Base-by-base conservation (phyloP, 2,329 filamentous ascomycete species). In the Pseudogymnoascus sp. region DNA sequence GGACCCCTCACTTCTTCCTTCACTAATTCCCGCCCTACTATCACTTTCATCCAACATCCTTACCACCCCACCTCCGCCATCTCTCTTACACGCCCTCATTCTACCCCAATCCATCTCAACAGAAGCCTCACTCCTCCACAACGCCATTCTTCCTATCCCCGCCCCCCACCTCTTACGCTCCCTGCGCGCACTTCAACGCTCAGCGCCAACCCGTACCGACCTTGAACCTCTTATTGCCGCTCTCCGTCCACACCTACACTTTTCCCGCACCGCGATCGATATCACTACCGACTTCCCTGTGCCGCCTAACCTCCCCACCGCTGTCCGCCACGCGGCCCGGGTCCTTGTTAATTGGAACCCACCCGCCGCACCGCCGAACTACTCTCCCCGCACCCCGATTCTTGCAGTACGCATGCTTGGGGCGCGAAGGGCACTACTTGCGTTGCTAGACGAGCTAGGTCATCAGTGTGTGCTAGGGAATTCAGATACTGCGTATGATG, bases 311-410 rank as follows among this genome's bases (percentile, higher is more conserved):
- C 73, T 91, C 3, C 73, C 77, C 0, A 77, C 78, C 1, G 78
- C 81, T 0, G 70, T 92, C 35, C 81, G 83, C 41, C 79, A 83
- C 60, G 85, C 82, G 0, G 75, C 90, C 1, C 81, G 85, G 60
- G 78, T 77, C 1, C 79, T 92, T 4, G 78, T 86, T 1, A 79
- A 84, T 57, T 93, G 89, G 89, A 83, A 80, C 32, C 73, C 84
- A 38, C 79, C 85, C 58, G 79, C 82, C 0, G 75, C 81, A 75
- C 82, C 83, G 1, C 79, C 88, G 0, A 79, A 81, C 9, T 93
- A 92, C 70, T 89, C 87, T 0, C 88, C 91, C 69, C 83, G 86
- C 4, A 86, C 89, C 65, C 75, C 91, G 2, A 79, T 89, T 7
- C 78, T 81, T 0, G 83, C 81, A 0, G 72, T 83, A 35, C 80